Conservation (phyloP, 1,284 basidiomycete genomes). For the Moniliella sp. region DNA sequence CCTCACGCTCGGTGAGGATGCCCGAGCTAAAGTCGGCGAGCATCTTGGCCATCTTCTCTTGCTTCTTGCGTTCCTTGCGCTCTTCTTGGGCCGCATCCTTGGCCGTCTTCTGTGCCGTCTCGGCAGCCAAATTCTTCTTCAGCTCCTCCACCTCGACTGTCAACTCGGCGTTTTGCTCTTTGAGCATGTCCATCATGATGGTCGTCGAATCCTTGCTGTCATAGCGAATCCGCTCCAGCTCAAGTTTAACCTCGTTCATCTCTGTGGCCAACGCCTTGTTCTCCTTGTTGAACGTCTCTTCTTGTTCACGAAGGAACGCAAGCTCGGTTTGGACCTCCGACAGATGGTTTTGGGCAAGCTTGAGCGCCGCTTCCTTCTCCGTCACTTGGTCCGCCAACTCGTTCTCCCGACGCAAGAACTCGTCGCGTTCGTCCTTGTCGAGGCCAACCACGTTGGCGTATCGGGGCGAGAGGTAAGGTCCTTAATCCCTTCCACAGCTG, state of each 20-base stretch:
- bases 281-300: conserved; percentile 13
- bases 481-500: conserved; percentile 54
- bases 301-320: conserved; percentile 67
- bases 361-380: conserved; percentile 43
- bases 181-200: conserved; percentile 77
- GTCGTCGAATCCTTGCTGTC: conserved; percentile 86
- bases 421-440: conserved; percentile 89
- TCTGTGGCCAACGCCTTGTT: conserved; percentile 36
- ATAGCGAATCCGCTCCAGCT: conserved; percentile 75
- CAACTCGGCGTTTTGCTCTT: conserved; percentile 77
- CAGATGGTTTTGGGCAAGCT: conserved; percentile 18
- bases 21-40: conserved; percentile 72
- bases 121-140: conserved; percentile 18
- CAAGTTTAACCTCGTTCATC: conserved; percentile 70
- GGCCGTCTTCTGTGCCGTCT: conserved; percentile 35
- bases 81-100: conserved; percentile 54
- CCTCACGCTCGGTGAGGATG: conserved; percentile 80
- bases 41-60: conserved; percentile 98
- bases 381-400: conserved; percentile 80
- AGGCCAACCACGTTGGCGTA: conserved; percentile 56
- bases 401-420: conserved; percentile 87
- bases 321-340: conserved; percentile 51
- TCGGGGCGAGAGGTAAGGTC: conserved; percentile 36
- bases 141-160: conserved; percentile 74
- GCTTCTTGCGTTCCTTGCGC: conserved; percentile 91